Base-by-base conservation (phyloP, 2,329 filamentous ascomycete genomes). In the Botryotinia globosa region DNA sequence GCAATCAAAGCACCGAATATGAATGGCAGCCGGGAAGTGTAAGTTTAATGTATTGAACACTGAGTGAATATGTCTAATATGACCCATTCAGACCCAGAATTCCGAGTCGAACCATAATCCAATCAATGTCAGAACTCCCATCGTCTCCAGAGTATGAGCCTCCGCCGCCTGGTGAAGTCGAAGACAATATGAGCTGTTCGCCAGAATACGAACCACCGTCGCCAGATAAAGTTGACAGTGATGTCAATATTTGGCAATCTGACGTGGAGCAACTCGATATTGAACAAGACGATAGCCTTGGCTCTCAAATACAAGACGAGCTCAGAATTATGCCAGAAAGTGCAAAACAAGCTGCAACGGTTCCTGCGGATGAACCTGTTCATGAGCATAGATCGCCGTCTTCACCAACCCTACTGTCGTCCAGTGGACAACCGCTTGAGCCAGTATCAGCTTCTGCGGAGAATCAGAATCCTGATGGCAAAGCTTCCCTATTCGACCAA, bases 291-390 rank as follows among this genome's bases (percentile, higher is more conserved):
- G 56, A 74, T 32, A 74, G 71, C n/a, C 72, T 73, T 45, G 74
- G 67, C 20, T 74, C 71, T 25, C 71, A 76, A 59, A 74, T 74
- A 32, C 51, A 56, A 61, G 61, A 74, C n/a, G 74, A 75, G 61
- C 34, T 74, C 18, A 58, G 34, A 66, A 67, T 72, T 39, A 73
- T 65, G 39, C 45, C 56, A 51, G 48, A 61, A 70, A 70, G 42
- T 48, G 39, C n/a, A 20, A 63, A 73, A 61, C 64, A 73, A 32
- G 37, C 51, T 18, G 25, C 48, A 20, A 51, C 32, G 20, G 45
- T 68, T 16, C 6, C 34, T 45, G 22, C 29, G 8, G n/a, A 25
- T 48, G 32, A 3, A 51, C 22, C 22, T 22, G 42, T n/a, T 34
- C 42, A 61, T n/a, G 8, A 4, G 7, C 22, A 25, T 12, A 12